phyloP scores from a whole-genome alignment of 768 basidiomycete genomes.

The Heimioporus sp. region DNA sequence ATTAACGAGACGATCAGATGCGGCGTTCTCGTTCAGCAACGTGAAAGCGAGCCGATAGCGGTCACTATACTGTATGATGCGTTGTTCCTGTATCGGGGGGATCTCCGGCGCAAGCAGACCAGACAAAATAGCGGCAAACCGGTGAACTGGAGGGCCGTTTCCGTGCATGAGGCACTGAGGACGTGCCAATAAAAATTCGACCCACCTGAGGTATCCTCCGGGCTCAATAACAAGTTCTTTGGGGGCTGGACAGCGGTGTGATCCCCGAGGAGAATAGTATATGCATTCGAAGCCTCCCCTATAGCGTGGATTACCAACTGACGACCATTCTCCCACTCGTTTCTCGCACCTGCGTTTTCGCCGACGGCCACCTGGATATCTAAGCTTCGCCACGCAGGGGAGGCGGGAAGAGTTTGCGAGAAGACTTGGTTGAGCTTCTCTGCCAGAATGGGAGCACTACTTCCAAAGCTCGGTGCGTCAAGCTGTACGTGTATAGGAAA shows the following conservation, averaged over 20 bases:
- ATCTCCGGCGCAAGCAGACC: conserved; percentile 42
- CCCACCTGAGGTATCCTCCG: conserved; percentile 29
- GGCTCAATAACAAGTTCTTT: conserved; percentile 20
- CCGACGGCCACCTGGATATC: conserved; percentile 33
- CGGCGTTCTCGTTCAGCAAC: conserved; percentile 86
- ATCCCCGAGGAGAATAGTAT: conserved; percentile 24
- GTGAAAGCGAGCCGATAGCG: conserved; percentile 90
- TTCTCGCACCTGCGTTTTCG: conserved; percentile 35
- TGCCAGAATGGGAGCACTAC: conserved; percentile 14
- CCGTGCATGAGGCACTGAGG: conserved; percentile 10
- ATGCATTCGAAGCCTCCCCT: conserved; percentile 18
- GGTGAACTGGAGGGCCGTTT: conserved; percentile 29
- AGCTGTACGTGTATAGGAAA: conserved; percentile 46
- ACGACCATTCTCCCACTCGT: neutral
- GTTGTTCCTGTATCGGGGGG: conserved; percentile 48
- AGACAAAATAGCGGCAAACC: conserved; percentile 38
- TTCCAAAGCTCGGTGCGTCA: conserved; percentile 25
- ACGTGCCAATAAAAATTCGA: neutral
- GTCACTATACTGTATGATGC: conserved; percentile 72
- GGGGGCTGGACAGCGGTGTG: conserved; percentile 19
- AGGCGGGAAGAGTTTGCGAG: conserved; percentile 10
- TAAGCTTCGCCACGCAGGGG: conserved; percentile 44
- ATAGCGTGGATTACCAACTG: conserved; percentile 7
- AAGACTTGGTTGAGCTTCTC: conserved; percentile 28
- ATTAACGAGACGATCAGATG: conserved; percentile 54